These are phyloP conservation scores for Camellia lanceoleosa DNA, from an alignment of 148 eudicot genomes.

Conservation along the genomic window DNA sequence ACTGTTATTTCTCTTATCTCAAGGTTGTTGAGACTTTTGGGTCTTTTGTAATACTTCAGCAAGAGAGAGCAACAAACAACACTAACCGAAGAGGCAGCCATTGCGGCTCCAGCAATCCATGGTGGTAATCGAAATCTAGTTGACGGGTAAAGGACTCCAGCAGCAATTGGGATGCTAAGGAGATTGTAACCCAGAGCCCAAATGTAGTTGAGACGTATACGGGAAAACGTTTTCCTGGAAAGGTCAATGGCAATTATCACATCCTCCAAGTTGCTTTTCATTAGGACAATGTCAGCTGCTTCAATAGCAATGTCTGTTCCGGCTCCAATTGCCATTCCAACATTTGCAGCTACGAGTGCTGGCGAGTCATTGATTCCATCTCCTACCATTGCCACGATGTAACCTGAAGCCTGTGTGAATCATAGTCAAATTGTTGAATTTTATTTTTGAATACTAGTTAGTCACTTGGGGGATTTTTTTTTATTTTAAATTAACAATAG, in stretches of 20 bases:
- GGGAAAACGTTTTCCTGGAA: slow-evolving; percentile 75
- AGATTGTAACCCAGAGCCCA: slow-evolving; percentile 94
- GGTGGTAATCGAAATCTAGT: slow-evolving; percentile 81
- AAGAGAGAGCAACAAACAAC: slow-evolving; percentile 94
- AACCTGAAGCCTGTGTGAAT: slow-evolving; percentile 56
- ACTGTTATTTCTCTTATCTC: slow-evolving; percentile 49
- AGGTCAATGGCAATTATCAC: slow-evolving; percentile 92
- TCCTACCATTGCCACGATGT: slow-evolving; percentile 91
- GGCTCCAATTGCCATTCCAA: slow-evolving; percentile 97
- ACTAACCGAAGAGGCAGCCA: slow-evolving; percentile 98
- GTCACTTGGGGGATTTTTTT: no score
- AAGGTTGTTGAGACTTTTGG: slow-evolving; percentile 53
- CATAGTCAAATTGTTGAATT: not conserved
- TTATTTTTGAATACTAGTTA: no score
- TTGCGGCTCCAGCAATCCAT: slow-evolving; percentile 98
- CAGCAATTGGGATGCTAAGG: slow-evolving; percentile 87
- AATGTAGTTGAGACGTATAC: slow-evolving; percentile 83
- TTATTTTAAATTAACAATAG: no score
- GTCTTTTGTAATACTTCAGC: slow-evolving; percentile 78
- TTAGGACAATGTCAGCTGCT: slow-evolving; percentile 92
- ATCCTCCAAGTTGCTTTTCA: slow-evolving; percentile 87
- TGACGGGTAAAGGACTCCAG: slow-evolving; percentile 72
- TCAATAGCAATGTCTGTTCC: slow-evolving; percentile 98
- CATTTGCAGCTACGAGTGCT: slow-evolving; percentile 92
- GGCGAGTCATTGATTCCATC: slow-evolving; percentile 99